phyloP scores from a whole-genome alignment of 768 basidiomycete species.

The Sporobolomyces pararoseus region DNA sequence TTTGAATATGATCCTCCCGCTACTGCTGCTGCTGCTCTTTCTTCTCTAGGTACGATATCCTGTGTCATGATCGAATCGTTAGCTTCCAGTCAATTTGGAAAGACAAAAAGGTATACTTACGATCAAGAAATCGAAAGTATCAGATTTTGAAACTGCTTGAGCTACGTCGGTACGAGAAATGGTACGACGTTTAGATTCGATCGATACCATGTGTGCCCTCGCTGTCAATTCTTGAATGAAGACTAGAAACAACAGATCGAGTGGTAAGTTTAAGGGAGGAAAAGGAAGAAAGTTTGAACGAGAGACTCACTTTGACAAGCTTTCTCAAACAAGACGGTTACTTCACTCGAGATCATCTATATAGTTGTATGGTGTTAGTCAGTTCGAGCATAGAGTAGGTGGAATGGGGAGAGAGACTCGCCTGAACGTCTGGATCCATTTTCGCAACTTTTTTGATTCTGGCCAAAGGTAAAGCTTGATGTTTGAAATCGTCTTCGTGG shows the following conservation, averaged over 20 bases:
- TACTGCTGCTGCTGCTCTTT: neutral
- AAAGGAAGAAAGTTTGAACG: neutral
- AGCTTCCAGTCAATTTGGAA: neutral
- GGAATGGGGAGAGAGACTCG: constrained; percentile 50
- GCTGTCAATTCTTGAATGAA: constrained; percentile 97
- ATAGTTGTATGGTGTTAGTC: neutral
- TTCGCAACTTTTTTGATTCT: constrained; percentile 99
- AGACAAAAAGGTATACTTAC: constrained; percentile 46
- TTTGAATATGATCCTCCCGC: neutral
- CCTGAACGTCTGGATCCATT: constrained; percentile 90
- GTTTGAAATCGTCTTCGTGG: constrained; percentile 45
- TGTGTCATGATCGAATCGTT: neutral
- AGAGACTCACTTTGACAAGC: constrained; percentile 85
- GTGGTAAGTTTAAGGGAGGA: neutral
- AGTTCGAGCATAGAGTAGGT: neutral
- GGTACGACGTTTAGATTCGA: constrained; percentile 36
- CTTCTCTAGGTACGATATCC: constrained; percentile 17
- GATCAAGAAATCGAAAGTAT: constrained; percentile 93
- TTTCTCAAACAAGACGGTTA: constrained; percentile 93
- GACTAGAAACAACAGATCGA: constrained; percentile 55
- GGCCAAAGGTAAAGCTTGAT: constrained; percentile 84
- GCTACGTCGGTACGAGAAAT: constrained; percentile 55
- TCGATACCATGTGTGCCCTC: constrained; percentile 60
- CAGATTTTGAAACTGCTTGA: constrained; percentile 82
- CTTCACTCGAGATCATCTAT: constrained; percentile 99